These are phyloP conservation scores for Kwoniella sp. DNA, from an alignment of 768 basidiomycete genomes.

Conservation along the genomic window DNA sequence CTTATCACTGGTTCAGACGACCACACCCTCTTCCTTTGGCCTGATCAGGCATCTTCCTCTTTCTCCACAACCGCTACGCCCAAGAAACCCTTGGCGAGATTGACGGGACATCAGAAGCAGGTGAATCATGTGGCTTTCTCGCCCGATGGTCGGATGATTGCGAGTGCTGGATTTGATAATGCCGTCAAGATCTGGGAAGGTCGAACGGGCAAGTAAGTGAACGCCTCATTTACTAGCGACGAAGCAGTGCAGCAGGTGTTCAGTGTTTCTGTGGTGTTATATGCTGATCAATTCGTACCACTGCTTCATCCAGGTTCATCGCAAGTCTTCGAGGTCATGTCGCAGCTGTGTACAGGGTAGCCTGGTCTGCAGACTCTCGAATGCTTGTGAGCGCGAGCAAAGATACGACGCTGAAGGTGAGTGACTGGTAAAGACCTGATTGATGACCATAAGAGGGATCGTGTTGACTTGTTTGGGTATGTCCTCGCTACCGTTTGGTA, in stretches of 20 bases:
- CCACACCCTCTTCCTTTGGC: constrained; percentile 97
- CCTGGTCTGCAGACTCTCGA: constrained; percentile 92
- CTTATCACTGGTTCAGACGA: constrained; percentile 96
- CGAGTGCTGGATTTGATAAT: constrained; percentile 87
- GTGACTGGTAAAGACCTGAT: too few species aligned
- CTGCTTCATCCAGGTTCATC: constrained; percentile 67
- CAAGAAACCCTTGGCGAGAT: constrained; percentile 70
- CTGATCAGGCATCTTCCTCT: constrained; percentile 62
- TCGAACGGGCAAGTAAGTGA: constrained; percentile 59
- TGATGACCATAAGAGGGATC: too few species aligned
- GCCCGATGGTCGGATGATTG: constrained; percentile 88
- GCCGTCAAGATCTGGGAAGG: constrained; percentile 90
- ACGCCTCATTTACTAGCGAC: too few species aligned
- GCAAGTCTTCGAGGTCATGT: constrained; percentile 90
- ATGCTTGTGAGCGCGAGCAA: constrained; percentile 93
- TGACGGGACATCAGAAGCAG: constrained; percentile 94
- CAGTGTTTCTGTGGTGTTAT: too few species aligned
- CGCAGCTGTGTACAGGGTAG: constrained; percentile 86
- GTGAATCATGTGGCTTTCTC: constrained; percentile 92
- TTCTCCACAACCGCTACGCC: constrained; percentile 58
- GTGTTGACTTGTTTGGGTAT: too few species aligned
- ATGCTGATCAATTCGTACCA: constrained; percentile 32
- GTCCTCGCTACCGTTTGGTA: neutral
- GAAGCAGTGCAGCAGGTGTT: too few species aligned
- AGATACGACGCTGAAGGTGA: constrained; percentile 90